Conservation (phyloP, 2,329 filamentous ascomycete species). For the Exophiala aquamarina region DNA sequence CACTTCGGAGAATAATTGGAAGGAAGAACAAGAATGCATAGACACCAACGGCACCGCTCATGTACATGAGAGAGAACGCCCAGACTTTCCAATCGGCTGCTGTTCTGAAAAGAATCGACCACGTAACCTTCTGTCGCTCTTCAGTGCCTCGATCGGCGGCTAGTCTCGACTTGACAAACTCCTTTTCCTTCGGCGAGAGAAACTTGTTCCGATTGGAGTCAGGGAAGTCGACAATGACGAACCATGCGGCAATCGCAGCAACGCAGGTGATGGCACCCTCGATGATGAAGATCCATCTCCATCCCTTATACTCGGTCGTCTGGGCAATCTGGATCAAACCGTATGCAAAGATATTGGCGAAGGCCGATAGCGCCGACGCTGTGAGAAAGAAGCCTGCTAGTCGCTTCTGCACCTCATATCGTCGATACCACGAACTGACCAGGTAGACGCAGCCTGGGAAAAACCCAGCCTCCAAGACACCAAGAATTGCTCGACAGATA, state of each 20-base stretch:
- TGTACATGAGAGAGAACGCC: constrained; percentile 40
- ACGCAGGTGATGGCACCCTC: constrained; percentile 62
- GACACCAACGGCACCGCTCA: constrained; percentile 53
- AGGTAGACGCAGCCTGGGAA: constrained; percentile 46
- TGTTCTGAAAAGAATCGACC: constrained; percentile 42
- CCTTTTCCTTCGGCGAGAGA: constrained; percentile 55
- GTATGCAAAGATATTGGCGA: constrained; percentile 66
- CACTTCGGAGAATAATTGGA: constrained; percentile 37
- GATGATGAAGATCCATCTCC: constrained; percentile 69
- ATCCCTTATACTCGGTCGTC: constrained; percentile 56
- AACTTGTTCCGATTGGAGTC: constrained; percentile 62
- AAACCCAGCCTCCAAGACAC: constrained; percentile 38
- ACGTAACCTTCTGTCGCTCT: constrained; percentile 46
- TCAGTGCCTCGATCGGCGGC: constrained; percentile 62
- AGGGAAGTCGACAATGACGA: constrained; percentile 70
- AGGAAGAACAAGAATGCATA: constrained; percentile 66
- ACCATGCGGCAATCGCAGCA: constrained; percentile 61
- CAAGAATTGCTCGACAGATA: constrained; percentile 30
- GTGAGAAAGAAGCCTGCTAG: constrained; percentile 32
- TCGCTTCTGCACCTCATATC: constrained; percentile 36
- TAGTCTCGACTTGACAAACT: constrained; percentile 57
- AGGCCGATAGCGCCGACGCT: constrained; percentile 46
- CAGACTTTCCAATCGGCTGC: constrained; percentile 46
- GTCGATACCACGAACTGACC: constrained; percentile 56
- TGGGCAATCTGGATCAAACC: constrained; percentile 64